Evolutionary conservation across 352 stramenopile species (phyloP), one percentile per base, ranked within the genome.

Genomic region (Globisporangium polare): DNA sequence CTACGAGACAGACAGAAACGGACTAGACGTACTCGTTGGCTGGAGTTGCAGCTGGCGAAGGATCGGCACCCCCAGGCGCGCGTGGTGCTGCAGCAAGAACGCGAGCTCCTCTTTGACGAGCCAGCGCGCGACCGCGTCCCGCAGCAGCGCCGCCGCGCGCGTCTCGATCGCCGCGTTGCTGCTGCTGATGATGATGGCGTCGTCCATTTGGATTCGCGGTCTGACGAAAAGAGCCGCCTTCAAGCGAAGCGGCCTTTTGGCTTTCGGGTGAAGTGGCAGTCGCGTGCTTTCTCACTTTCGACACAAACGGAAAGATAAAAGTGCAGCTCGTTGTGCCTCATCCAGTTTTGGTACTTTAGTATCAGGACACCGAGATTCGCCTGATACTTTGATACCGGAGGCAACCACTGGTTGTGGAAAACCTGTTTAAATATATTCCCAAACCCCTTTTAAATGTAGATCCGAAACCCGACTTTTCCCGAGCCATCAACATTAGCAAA

Each of bases 101-200:
- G 80, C 63, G 37, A 95, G 62, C 57, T 95, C 86, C 60, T 93
- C 86, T 63, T 95, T 95, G 46, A 90, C 77, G 26, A 95, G 80
- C 86, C 86, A 95, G 39, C 86, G 78, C 29, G 67, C 66, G 18
- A 73, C 76, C 27, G 84, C 84, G 43, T 74, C 77, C 24, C 69
- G 63, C 43, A 72, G 68, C 63, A 86, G 58, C 66, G 54, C 69
- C 42, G 67, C 65, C 46, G 74, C 77, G 46, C 70, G 70, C 43
- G 67, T 60, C 49, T 74, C 58, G 52, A 72, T 68, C 26, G 51
- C 60, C n/a, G 35, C 29, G 20, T 35, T 24, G 45, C 20, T 52
- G 27, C 29, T 37, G 6, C 3, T 37, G 2, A 13, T 45, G 20
- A 33, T 45, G 20, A 33, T 45, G 8, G 15, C 37, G 35, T 37